Conservation (phyloP, 2,329 filamentous ascomycete species). For the Hirsutella rhossiliensis region DNA sequence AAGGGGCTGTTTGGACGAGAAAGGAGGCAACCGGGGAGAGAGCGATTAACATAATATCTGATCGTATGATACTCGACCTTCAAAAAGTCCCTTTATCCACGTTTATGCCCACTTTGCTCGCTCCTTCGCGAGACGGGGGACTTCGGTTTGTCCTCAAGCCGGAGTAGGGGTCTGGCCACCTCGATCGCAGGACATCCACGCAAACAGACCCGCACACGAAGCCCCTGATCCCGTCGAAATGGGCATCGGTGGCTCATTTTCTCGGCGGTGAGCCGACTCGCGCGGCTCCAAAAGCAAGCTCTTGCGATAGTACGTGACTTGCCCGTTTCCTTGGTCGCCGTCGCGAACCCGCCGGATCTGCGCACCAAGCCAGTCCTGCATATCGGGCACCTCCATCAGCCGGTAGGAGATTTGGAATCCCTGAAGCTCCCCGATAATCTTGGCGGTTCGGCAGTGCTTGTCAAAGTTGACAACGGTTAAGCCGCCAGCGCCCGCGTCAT, state of each 20-base stretch:
- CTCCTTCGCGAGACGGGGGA: too few species aligned
- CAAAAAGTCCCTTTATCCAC: too few species aligned
- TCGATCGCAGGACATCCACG: slow-evolving; percentile 39
- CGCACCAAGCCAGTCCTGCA: slow-evolving; percentile 85
- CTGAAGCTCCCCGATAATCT: slow-evolving; percentile 91
- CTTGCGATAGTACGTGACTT: slow-evolving; percentile 62
- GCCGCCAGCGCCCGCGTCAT: slow-evolving; percentile 51
- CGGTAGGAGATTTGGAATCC: slow-evolving; percentile 91
- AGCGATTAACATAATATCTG: too few species aligned
- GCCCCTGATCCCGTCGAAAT: slow-evolving; percentile 15
- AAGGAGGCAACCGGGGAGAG: too few species aligned
- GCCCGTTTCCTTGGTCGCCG: slow-evolving; percentile 40
- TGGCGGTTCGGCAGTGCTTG: slow-evolving; percentile 88
- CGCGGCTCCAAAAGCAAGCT: slow-evolving; percentile 74
- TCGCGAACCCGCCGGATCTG: slow-evolving; percentile 69
- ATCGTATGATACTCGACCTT: too few species aligned
- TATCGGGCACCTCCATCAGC: slow-evolving; percentile 68
- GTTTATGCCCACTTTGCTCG: too few species aligned
- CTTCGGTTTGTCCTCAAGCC: slow-evolving; percentile 6
- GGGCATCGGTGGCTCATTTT: slow-evolving; percentile 20
- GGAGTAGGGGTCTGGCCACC: slow-evolving; percentile 15
- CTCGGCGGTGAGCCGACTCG: slow-evolving; percentile 28
- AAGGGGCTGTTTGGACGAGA: too few species aligned
- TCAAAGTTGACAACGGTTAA: slow-evolving; percentile 92
- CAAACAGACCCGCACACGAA: slow-evolving; percentile 30